Evolutionary conservation across 2,329 filamentous ascomycete genomes (phyloP).

Genomic region (Zarea fungicola): DNA sequence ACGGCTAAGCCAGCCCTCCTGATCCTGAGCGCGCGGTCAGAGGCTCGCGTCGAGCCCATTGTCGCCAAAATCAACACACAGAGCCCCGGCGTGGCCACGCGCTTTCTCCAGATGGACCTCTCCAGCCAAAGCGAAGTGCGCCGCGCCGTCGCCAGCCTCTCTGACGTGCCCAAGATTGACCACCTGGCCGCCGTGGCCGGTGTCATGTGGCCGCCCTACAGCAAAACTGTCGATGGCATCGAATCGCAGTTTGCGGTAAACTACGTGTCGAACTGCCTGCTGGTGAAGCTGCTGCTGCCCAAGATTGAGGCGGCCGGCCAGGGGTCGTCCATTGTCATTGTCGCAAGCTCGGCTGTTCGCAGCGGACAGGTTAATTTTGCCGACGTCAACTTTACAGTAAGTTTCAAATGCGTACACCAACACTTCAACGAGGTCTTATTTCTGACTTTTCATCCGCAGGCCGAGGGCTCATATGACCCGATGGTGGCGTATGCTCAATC

Average conservation of each 20-base stretch:
- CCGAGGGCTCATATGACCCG: conserved; percentile 10
- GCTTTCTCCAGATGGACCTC: neutral
- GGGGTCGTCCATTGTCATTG: neutral
- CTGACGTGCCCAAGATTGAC: conserved; percentile 8
- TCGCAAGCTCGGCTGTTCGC: neutral
- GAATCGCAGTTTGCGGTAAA: conserved; percentile 45
- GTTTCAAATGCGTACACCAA: neutral
- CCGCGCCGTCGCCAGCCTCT: neutral
- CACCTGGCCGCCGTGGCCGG: conserved; percentile 14
- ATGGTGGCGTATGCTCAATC: conserved; percentile 11
- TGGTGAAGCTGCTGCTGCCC: conserved; percentile 36
- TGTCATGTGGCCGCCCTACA: conserved; percentile 11
- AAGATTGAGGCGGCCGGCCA: neutral
- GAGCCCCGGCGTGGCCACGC: neutral
- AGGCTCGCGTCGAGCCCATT: neutral
- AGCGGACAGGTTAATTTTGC: neutral
- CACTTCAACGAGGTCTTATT: neutral
- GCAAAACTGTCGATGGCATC: conserved; percentile 17
- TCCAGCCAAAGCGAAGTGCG: neutral
- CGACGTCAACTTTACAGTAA: neutral
- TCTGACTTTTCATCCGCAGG: conserved; percentile 30
- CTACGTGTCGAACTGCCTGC: conserved; percentile 47
- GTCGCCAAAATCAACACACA: neutral
- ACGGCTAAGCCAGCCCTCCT: conserved; percentile 10
- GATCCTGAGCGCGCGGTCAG: conserved; percentile 8